Conservation (phyloP, 306 rosid genomes). For the Cotoneaster glaucophyllus region DNA sequence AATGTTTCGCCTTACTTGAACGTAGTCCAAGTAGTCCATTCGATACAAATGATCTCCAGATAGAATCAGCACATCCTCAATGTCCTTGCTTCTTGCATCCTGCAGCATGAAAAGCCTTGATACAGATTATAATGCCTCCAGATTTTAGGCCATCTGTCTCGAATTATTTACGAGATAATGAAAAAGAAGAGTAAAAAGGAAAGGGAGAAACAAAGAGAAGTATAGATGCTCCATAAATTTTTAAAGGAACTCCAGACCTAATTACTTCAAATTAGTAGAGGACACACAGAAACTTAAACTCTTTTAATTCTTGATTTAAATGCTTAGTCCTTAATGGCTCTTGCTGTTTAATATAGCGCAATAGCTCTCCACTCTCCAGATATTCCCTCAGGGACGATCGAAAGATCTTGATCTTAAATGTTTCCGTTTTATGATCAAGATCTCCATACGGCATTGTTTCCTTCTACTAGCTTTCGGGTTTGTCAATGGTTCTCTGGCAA, state of each 20-base stretch:
- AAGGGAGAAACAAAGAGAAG: background rate
- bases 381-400: background rate
- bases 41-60: slow-evolving; percentile 91
- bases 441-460: background rate
- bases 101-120: slow-evolving; percentile 20
- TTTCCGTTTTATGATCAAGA: background rate
- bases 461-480: background rate
- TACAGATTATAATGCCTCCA: slow-evolving; percentile 5
- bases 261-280: background rate
- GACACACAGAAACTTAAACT: background rate
- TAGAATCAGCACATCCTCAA: slow-evolving; percentile 86
- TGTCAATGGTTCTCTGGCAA: background rate
- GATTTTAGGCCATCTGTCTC: background rate
- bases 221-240: background rate
- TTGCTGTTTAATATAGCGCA: background rate
- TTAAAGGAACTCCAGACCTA: background rate
- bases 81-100: slow-evolving; percentile 76
- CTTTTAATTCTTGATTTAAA: background rate
- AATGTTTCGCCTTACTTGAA: slow-evolving; percentile 49
- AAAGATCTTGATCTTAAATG: background rate
- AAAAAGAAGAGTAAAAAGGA: background rate
- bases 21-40: slow-evolving; percentile 93
- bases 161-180: background rate
- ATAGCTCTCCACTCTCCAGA: background rate
- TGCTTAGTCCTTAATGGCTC: background rate